Evolutionary conservation across 1,284 basidiomycete genomes (phyloP), one percentile per base, ranked within the genome.

Genomic region (Ceratobasidium sp.): DNA sequence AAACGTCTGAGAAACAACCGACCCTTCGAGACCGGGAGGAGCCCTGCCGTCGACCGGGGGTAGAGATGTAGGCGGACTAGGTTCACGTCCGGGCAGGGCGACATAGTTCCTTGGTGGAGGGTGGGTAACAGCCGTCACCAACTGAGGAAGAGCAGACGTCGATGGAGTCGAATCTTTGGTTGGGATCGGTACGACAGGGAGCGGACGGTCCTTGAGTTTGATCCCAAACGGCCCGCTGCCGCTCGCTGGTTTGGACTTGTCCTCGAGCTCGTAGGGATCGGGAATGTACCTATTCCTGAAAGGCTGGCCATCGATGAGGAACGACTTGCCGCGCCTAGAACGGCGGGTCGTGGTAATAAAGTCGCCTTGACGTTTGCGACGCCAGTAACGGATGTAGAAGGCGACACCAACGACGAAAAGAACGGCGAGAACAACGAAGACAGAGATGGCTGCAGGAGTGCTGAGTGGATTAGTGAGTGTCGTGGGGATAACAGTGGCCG

Each of bases 301-400:
- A 9, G 68, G 41, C 19, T 37, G 7, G 11, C 56, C 54, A n/a
- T 71, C 68, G 39, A 71, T 71, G 14, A 71, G 41, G 54, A 59
- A 71, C 11, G 68, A 59, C 51, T 68, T 68, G n/a, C 65, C 51
- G 16, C 65, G 31, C 11, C 34, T 68, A 27, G 34, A 49, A 41
- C 64, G 64, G 48, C 54, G 65, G 19, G 65, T 68, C 0, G 65
- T 51, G n/a, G 48, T 7, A 34, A 58, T 71, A 24, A 46, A 59
- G 27, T 71, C 68, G 24, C 68, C 63, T 34, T 71, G 53, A 16
- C 41, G 68, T 31, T 59, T 71, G 34, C 68, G 68, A 22, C 68
- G 68, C 68, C 68, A 71, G 16, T 59, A 34, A n/a, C 54, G 68
- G 54, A 71, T 27, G 14, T 41, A 46, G 14, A 71, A 49, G n/a